Base-by-base conservation (phyloP, 2,329 filamentous ascomycete genomes). In the Monosporascus sp. region DNA sequence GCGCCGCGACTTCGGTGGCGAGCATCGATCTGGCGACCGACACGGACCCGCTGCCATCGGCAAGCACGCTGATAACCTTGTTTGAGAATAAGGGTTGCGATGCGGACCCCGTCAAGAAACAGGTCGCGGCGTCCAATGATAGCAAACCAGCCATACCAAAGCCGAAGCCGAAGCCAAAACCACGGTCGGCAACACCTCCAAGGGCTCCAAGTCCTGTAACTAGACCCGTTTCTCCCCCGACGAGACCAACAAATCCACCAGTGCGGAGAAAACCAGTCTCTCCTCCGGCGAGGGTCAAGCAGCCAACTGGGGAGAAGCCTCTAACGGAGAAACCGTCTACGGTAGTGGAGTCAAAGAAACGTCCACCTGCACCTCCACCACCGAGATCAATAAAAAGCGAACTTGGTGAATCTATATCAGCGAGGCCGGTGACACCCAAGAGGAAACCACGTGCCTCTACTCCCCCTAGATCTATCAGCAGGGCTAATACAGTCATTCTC, bases 1-100 rank as follows among this genome's bases (percentile, higher is more conserved):
- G 68, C 54, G 58, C 64, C 36, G 51, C 56, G 20, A 62, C 61
- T 22, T 69, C 68, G 18, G 54, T 63, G 3, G 52, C 62, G 24
- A 68, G 67, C 51, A 57, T 67, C 41, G 71, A 72, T 37, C 57
- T 70, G 17, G 71, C 52, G 15, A 65, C 76, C 14, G 82, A 88
- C 63, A 79, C 80, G 9, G 77, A 74, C 1, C 73, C 82, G 6
- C 84, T 88, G 48, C 73, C 80, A 24, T 77, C 86, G 0, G 85
- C 86, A 0, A 82, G 75, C 3, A 80, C 83, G 5, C 73, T 90
- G 20, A 85, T 90, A 51, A 80, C 80, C 39, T 77, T 89, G 71
- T 90, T 90, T 59, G 87, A 91, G 68, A 73, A 77, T 57, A 76
- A 72, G 42, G 56, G 53, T 15, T 59, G 59, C 34, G 52, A 62